Base-by-base conservation (phyloP, 352 stramenopile species). In the Globisporangium nodosum region DNA sequence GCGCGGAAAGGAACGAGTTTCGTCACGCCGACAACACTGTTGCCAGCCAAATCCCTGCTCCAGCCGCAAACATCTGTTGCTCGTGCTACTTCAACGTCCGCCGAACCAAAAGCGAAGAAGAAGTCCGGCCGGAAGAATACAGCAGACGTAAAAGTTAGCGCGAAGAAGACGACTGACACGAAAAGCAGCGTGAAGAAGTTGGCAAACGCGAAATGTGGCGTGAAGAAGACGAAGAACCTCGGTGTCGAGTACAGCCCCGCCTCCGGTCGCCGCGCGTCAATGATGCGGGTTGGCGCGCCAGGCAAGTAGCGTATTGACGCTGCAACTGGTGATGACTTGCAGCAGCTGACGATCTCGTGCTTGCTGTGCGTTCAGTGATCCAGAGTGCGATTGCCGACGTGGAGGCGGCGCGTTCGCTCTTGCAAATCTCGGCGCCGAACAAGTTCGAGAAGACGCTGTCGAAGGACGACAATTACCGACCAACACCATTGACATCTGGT, bases 381-480 rank as follows among this genome's bases (percentile, higher is more conserved):
- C 11, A 21, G 31, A 54, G 1, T 27, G 27, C 15, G 6, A 8
- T 27, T 6, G 8, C 5, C 2, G 49, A 43, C 6, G 30, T 27
- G 8, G 30, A 54, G 31, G 49, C 49, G 5, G 49, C 31, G 7
- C 49, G 18, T 6, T 18, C 37, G 39, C 52, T 61, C 30, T 39
- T 61, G 16, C 39, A 48, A 12, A 49, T 61, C 37, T 61, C 56
- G 18, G 56, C 56, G 11, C 47, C 56, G 3, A 61, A 61, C 18
- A 61, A 55, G 39, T 61, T 55, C 33, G 35, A 43, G 5, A 1
- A 55, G 18, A 21, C 31, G 18, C 31, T 12, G n/a, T 27, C 31
- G n/a, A 39, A 31, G 30, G 40, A 31, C 8, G 6, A 21, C 27
- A 39, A 33, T 16, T 18, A 51, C 1, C 11, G 6, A 31, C 1